Evolutionary conservation across 352 stramenopile species (phyloP).

Genomic region (Globisporangium viniferum): DNA sequence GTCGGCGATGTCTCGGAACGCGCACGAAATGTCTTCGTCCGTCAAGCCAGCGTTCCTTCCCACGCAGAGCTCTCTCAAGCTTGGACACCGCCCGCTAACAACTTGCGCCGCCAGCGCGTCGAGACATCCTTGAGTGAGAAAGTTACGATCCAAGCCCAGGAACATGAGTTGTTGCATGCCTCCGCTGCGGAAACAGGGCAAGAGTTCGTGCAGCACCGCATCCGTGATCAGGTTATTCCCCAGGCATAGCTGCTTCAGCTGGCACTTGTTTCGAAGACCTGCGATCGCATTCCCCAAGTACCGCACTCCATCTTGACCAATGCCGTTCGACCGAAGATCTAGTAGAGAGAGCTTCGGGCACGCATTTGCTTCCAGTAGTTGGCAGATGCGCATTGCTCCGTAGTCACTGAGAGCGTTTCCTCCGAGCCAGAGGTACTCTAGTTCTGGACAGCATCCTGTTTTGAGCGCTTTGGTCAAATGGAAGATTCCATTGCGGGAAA

Average conservation of each 20-base stretch:
- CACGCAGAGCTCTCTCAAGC: conserved; percentile 24
- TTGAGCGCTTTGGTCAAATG: conserved; percentile 17
- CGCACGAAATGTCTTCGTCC: conserved; percentile 10
- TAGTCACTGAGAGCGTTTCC: conserved; percentile 29
- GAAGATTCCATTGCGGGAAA: conserved; percentile 19
- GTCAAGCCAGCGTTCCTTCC: conserved; percentile 21
- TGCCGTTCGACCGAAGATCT: conserved; percentile 27
- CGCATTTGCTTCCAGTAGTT: conserved; percentile 6
- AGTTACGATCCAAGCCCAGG: conserved; percentile 27
- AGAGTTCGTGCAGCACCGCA: conserved; percentile 12
- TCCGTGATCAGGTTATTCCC: conserved; percentile 26
- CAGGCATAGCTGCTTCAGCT: conserved; percentile 22
- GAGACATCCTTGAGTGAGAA: conserved; percentile 20
- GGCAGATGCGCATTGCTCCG: conserved; percentile 20
- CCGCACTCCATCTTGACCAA: conserved; percentile 24
- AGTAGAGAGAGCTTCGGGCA: conserved; percentile 16
- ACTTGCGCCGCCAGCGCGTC: conserved; percentile 15
- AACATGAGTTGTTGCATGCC: conserved; percentile 18
- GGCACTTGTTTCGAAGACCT: background rate
- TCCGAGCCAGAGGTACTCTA: conserved; percentile 21
- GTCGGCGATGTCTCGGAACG: conserved; percentile 20
- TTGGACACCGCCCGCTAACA: conserved; percentile 12
- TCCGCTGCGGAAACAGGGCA: conserved; percentile 6
- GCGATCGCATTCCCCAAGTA: conserved; percentile 14
- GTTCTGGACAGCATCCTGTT: conserved; percentile 8